Evolutionary conservation across 139 green algal genomes (phyloP), one percentile per base, ranked within the genome.

Genomic region (Edaphochlamys debaryana): DNA sequence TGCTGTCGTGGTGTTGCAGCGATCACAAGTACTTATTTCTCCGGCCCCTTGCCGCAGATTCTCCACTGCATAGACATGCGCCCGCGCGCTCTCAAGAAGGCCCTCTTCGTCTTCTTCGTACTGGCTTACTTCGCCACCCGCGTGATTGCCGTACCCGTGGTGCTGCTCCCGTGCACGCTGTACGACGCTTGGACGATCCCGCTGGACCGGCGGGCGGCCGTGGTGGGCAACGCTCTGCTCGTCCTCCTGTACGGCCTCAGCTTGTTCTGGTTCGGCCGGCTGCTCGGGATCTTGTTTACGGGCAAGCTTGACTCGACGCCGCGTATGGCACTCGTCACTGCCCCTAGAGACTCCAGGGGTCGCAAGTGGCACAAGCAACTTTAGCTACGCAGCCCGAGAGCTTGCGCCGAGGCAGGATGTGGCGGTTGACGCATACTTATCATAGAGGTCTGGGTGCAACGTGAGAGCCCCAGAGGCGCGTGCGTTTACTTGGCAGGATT

Each of bases 221-320:
- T 36, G 1, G 52, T 48, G 2, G 64, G 32, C 3, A 84, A 84
- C 36, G 78, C 19, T 0, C 36, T 42, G 11, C 25, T 84, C 48
- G 15, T 84, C 7, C 37, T 76, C 48, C 37, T 84, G 34, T 84
- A 84, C 50, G 66, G 66, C 45, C 27, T 84, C 4, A 84, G 78
- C 34, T 15, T 84, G 34, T 84, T 75, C 20, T 84, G 78, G 78
- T 84, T 84, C 29, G 78, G 78, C 27, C 50, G 78, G 50, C 48
- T 84, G 34, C 30, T 84, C 8, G 78, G 78, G n/a, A 84, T 84
- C 36, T 15, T 76, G 37, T 40, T 42, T 17, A 76, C 66, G 19
- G 78, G 78, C 29, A 84, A 84, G 48, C 78, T 84, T 37, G 78
- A 84, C 37, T 37, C 11, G 3, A 41, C 27, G 36, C 78, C 78